phyloP scores from a whole-genome alignment of 2,329 filamentous ascomycete species.

The Stagonosporopsis cucurbitacearum region DNA sequence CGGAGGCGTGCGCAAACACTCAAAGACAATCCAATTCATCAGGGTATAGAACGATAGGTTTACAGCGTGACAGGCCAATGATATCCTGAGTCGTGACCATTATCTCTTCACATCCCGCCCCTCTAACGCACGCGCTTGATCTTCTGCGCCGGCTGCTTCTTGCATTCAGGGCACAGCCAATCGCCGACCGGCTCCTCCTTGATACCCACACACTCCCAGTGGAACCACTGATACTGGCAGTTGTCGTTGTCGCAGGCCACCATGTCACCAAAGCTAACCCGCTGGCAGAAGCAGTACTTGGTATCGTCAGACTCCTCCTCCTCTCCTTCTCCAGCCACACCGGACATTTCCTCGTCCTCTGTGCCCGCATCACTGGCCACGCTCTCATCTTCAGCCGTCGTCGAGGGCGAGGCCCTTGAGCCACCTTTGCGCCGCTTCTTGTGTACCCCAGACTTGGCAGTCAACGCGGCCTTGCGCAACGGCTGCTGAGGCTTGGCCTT shows the following conservation, averaged over 20 bases:
- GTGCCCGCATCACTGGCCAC: slow-evolving; percentile 55
- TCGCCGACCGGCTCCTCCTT: slow-evolving; percentile 58
- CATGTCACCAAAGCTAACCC: slow-evolving; percentile 86
- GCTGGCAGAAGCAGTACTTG: slow-evolving; percentile 82
- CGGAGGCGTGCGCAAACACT: background rate
- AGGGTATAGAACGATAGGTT: slow-evolving; percentile 15
- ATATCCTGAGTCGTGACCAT: too few relatives aligned
- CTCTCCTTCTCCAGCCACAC: slow-evolving; percentile 48
- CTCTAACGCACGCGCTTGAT: slow-evolving; percentile 49
- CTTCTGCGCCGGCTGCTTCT: slow-evolving; percentile 49
- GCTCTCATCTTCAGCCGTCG: slow-evolving; percentile 60
- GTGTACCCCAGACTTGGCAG: slow-evolving; percentile 44
- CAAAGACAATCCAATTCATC: slow-evolving; percentile 7
- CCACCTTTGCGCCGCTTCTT: slow-evolving; percentile 49
- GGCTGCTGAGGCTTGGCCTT: slow-evolving; percentile 63
- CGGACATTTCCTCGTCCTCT: slow-evolving; percentile 60
- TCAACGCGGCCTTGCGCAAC: slow-evolving; percentile 46
- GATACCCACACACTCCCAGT: slow-evolving; percentile 69
- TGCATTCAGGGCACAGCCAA: slow-evolving; percentile 57
- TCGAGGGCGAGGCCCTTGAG: slow-evolving; percentile 50
- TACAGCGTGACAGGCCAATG: background rate
- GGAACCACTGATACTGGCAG: slow-evolving; percentile 86
- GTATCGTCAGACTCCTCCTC: slow-evolving; percentile 78
- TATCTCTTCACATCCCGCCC: background rate
- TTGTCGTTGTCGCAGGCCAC: slow-evolving; percentile 85